Evolutionary conservation across 495 filamentous ascomycete species (phyloP), one percentile per base, ranked within the genome.

Genomic region (Massariosphaeria phaeospora): DNA sequence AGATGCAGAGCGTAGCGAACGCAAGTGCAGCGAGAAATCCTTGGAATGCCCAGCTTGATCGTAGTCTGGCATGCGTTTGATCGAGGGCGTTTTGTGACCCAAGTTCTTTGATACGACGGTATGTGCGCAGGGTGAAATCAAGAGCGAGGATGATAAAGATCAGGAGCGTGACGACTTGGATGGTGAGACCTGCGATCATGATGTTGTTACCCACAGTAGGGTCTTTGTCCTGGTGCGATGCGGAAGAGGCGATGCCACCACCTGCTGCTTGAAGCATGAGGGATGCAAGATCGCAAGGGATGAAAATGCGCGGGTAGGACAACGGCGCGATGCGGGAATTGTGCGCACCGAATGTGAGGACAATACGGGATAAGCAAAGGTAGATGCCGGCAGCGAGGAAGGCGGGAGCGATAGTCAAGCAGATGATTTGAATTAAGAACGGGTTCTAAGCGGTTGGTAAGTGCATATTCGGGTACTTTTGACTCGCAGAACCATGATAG

Each of bases 171-270:
- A 71, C 73, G 27, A 84, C 84, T 74, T 89, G 85, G 67, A 83
- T 78, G 6, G 78, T 73, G 55, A 89, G 84, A 63, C 85, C 84
- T 9, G 83, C 76, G 42, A 89, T 82, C 62, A 86, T 86, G 48
- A 84, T 77, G 59, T 84, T 65, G 67, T 86, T 82, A 15, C 81
- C 81, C 9, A 31, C 15, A 25, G 59, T 56, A 25, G 67, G 49
- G 17, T 72, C 63, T 17, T 64, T 52, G 42, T 70, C 58, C 12
- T 57, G 66, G 51, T 62, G 59, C 12, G 57, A 50, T 15, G 63
- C 62, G 23, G 65, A 31, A 5, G 55, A 55, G 6, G 66, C 66
- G 34, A 75, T 35, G 33, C 71, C 78, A 18, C 78, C 77, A 24
- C 79, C 79, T 12, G 67, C 67, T 1, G 73, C 75, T 61, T 83